Percentiles rank a stretch among this genome's conserved stretches.
These are phyloP conservation scores for Botrytis medusae DNA, from an alignment of 2,329 filamentous ascomycete genomes.

Conservation along the genomic window DNA sequence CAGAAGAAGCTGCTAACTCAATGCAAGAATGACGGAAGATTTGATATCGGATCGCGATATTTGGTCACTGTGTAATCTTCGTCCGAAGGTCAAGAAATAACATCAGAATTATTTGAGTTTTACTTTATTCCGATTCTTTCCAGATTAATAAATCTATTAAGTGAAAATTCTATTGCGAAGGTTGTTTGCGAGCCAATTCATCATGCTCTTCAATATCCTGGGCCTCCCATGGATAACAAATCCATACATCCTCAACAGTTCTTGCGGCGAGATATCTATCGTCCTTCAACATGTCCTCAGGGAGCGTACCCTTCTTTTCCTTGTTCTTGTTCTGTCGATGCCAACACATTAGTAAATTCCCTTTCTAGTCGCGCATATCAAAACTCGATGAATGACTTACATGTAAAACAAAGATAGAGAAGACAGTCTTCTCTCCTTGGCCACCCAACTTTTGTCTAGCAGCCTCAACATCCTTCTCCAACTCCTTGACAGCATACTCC, in stretches of 20 bases:
- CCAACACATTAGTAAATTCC: background rate
- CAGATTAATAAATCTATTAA: background rate
- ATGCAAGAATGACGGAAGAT: background rate
- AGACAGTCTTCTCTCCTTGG: slow-evolving; percentile 77
- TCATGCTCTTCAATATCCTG: slow-evolving; percentile 93
- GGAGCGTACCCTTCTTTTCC: slow-evolving; percentile 84
- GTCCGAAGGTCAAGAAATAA: background rate
- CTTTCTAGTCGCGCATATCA: background rate
- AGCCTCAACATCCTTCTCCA: slow-evolving; percentile 88
- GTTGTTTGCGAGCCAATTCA: slow-evolving; percentile 52
- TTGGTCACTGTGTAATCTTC: background rate
- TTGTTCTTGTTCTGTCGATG: slow-evolving; percentile 86
- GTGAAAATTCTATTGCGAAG: slow-evolving; percentile 24
- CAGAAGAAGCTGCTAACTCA: no score
- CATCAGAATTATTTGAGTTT: background rate
- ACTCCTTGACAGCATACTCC: slow-evolving; percentile 88
- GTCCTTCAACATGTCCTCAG: slow-evolving; percentile 70
- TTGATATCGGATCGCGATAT: background rate
- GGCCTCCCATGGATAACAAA: slow-evolving; percentile 98
- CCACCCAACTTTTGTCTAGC: slow-evolving; percentile 72
- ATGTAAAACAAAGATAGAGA: slow-evolving; percentile 94
- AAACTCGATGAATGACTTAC: slow-evolving; percentile 45
- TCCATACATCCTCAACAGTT: slow-evolving; percentile 94
- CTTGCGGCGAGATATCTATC: slow-evolving; percentile 79
- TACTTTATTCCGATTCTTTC: background rate